phyloP scores from a whole-genome alignment of 371 early-diverging fungal genomes.

The Mortierella polycephala region DNA sequence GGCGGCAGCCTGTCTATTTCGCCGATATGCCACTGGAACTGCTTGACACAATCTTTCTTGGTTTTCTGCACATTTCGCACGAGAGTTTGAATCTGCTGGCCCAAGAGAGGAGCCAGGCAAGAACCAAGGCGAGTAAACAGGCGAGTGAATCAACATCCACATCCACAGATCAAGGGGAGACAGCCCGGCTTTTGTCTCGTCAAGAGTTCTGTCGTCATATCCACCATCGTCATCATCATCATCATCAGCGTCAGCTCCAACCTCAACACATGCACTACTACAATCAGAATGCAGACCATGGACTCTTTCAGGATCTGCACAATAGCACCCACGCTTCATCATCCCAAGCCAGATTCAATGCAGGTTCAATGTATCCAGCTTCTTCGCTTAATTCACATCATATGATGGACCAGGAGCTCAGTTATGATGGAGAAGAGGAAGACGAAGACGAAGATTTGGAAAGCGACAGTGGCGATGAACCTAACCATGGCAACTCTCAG shows the following conservation, averaged over 20 bases:
- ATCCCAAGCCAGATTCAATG: not conserved
- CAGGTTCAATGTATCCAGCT: not conserved
- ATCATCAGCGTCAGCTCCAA: constrained; percentile 1
- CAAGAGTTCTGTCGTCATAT: not conserved
- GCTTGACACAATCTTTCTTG: constrained; percentile 20
- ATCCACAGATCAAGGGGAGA: not conserved
- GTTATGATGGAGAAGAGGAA: constrained; percentile 21
- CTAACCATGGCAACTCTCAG: not conserved
- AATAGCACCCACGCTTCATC: not conserved
- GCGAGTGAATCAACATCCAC: not conserved
- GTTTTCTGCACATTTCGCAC: constrained; percentile 16
- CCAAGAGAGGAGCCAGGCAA: constrained; percentile 12
- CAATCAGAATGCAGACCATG: not conserved
- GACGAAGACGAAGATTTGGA: constrained; percentile 8
- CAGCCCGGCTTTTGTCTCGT: not conserved
- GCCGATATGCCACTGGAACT: constrained; percentile 39
- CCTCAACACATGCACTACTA: not conserved
- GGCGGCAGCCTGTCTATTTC: constrained; percentile 16
- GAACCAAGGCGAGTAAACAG: constrained; percentile 8
- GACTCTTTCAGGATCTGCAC: not conserved
- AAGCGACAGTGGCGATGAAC: constrained; percentile 10
- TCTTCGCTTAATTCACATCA: not conserved
- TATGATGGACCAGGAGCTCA: constrained; percentile 4
- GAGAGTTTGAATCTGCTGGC: constrained; percentile 20
- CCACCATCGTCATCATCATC: not conserved